Evolutionary conservation across 1,284 basidiomycete species (phyloP).

Genomic region (Vanrija humicola): DNA sequence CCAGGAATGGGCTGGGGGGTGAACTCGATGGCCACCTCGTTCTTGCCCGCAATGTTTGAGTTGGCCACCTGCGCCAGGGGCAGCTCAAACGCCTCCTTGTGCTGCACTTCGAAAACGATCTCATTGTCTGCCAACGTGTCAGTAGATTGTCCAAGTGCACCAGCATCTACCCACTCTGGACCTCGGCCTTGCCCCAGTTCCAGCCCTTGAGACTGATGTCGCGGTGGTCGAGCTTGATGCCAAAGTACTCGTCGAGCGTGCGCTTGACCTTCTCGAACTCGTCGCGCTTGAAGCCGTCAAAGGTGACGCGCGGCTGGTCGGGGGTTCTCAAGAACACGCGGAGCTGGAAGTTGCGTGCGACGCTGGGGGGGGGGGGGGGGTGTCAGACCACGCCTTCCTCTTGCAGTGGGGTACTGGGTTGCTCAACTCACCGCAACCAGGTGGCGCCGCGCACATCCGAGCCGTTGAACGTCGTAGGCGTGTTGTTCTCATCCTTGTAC

Average conservation of each 20-base stretch:
- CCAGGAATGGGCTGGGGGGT: conserved; percentile 54
- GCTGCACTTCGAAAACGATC: conserved; percentile 83
- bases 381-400: background rate
- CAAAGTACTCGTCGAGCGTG: conserved; percentile 81
- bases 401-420: too few relatives aligned
- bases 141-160: background rate
- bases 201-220: conserved; percentile 91
- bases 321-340: conserved; percentile 64
- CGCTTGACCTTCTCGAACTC: conserved; percentile 74
- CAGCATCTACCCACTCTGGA: conserved; percentile 64
- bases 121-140: conserved; percentile 63
- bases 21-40: conserved; percentile 97
- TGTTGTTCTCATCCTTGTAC: conserved; percentile 55
- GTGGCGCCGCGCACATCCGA: conserved; percentile 79
- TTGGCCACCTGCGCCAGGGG: conserved; percentile 86
- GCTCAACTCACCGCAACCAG: conserved; percentile 61
- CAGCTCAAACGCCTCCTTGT: conserved; percentile 87
- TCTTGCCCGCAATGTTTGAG: conserved; percentile 94
- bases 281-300: conserved; percentile 93
- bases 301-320: conserved; percentile 62
- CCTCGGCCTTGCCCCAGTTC: conserved; percentile 97
- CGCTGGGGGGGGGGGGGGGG: conserved; percentile 50
- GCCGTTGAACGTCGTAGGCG: conserved; percentile 60
- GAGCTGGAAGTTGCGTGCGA: conserved; percentile 88
- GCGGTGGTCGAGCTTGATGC: conserved; percentile 74